These are phyloP conservation scores for Jimgerdemannia lactiflua DNA, from an alignment of 192 early-diverging fungal species.

Conservation along the genomic window DNA sequence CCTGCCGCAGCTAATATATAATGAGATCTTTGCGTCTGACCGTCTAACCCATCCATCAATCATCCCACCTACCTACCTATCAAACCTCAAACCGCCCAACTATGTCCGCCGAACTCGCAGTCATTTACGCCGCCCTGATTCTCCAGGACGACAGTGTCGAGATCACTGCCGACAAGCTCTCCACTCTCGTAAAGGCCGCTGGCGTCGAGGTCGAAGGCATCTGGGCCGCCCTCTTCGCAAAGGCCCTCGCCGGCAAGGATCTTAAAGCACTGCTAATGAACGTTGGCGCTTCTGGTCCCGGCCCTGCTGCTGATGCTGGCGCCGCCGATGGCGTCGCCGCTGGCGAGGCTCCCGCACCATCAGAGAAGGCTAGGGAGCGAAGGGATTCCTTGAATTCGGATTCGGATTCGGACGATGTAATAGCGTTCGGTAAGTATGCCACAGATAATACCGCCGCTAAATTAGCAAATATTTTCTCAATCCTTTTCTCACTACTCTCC, in stretches of 20 bases:
- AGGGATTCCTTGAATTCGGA: conserved; percentile 32
- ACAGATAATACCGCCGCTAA: background rate
- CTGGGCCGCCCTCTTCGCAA: conserved; percentile 96
- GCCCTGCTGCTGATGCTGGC: conserved; percentile 34
- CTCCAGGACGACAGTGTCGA: conserved; percentile 96
- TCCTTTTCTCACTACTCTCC: too few species aligned
- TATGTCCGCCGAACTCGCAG: conserved; percentile 73
- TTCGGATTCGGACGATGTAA: conserved; percentile 75
- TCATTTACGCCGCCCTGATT: conserved; percentile 96
- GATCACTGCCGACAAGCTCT: conserved; percentile 95
- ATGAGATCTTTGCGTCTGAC: too few species aligned
- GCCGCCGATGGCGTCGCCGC: conserved; percentile 36
- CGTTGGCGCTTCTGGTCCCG: conserved; percentile 69
- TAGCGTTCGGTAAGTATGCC: conserved; percentile 72
- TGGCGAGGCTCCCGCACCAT: conserved; percentile 33
- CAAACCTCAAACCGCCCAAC: too few species aligned
- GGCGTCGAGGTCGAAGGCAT: conserved; percentile 89
- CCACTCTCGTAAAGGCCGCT: conserved; percentile 85
- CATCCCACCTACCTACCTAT: too few species aligned
- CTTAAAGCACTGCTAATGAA: conserved; percentile 85
- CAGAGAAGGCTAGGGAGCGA: conserved; percentile 57
- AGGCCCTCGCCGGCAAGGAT: conserved; percentile 95
- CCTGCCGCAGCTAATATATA: too few species aligned
- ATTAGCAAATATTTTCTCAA: too few species aligned
- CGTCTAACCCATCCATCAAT: too few species aligned